Evolutionary conservation across 2,329 filamentous ascomycete genomes (phyloP), one percentile per base, ranked within the genome.

Genomic region (Alternaria gansuensis): DNA sequence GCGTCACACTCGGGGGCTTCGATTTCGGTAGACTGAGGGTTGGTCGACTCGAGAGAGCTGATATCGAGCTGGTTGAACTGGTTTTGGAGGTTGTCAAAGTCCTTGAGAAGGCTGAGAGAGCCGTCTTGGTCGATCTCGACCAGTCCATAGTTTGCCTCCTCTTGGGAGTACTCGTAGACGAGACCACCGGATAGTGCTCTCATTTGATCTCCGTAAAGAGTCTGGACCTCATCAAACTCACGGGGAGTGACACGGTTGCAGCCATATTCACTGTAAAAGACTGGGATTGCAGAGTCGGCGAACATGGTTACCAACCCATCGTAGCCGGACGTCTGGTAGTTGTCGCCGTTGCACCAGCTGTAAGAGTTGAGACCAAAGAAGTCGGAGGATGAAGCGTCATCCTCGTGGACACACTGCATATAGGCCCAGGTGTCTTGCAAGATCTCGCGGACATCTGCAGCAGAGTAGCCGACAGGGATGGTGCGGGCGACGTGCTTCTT

Each of bases 261-360:
- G 60, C 91, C 91, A 69, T 88, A 89, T 74, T 95, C 91, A 64
- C 89, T 91, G 82, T 91, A 93, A 83, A 94, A 94, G 69, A 93
- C 83, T 31, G 91, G 91, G 36, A 93, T 84, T 14, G 88, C 85
- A 37, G 84, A 85, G 64, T 82, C 82, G 67, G 82, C 78, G 81
- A 94, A 92, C 75, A 88, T 85, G 2, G 80, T 75, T 46, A 90
- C 87, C 34, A 92, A 81, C 17, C 82, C 79, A 65, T 89, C 80
- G 75, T 89, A 92, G 34, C 85, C 70, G 9, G 75, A 87, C 51
- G 82, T 84, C 56, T 84, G 75, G 77, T 86, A 91, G 46, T 84
- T 86, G 53, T 87, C 79, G 52, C 84, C 85, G 69, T 90, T 91
- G 83, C 90, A 92, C 74, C 88, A 90, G 77, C 88, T 90, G 79